Base-by-base conservation (phyloP, 2,329 filamentous ascomycete species). In the Beauveria australis region DNA sequence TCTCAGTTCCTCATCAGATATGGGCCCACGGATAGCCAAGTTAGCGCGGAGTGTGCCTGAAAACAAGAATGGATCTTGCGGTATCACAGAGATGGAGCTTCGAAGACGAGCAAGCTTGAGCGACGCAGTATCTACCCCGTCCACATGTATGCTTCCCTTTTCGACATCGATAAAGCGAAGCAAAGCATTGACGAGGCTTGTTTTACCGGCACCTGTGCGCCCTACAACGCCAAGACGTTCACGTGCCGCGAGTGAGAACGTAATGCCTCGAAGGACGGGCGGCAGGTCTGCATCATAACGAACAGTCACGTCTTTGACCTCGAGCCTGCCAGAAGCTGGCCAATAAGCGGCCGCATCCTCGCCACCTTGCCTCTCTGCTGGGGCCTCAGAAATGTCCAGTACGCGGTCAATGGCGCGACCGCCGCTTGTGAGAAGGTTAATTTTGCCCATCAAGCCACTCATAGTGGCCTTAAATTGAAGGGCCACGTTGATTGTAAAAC, bases 21-120 rank as follows among this genome's bases (percentile, higher is more conserved):
- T 57, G 18, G 24, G 16, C 2, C 54, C 55, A 14, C 9, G 22
- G 1, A 49, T 19, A 19, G 56, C 51, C 24, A 63, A 24, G 26
- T 59, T 63, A 5, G 43, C 30, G 16, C 62, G 49, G 7, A 63
- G 16, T 0, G 62, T 62, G n/a, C 44, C 60, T 1, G 59, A 56
- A 19, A 63, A 63, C 18, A 62, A 22, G 52, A 59, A 62, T n/a
- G 62, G 62, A 48, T 63, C 62, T 47, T 63, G 62, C 6, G 62
- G 55, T 18, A 63, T 62, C 37, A 63, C 18, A 12, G 46, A 44
- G 4, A 63, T 53, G 6, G 33, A 46, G 3, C n/a, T 22, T 7
- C 62, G 51, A 24, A 63, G 52, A 12, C 26, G 19, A 9, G 19
- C 19, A 18, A 53, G 55, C 14, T 55, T 62, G 37, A 60, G 8